Conservation (phyloP, 2,329 filamentous ascomycete species). For the Lachnellula willkommii region DNA sequence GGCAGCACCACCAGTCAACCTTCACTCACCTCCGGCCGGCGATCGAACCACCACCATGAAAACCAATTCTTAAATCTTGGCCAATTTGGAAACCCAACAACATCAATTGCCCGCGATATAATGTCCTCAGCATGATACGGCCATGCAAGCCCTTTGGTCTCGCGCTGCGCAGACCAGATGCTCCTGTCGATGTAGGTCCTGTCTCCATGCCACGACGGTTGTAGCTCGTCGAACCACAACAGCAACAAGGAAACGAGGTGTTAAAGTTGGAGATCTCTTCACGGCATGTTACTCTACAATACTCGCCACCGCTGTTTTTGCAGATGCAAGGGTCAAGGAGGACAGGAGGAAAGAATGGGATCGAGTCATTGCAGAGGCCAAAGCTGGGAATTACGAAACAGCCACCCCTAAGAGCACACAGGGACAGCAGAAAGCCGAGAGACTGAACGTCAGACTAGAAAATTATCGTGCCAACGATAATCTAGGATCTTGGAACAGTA, state of each 20-base stretch:
- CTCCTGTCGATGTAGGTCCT: slow-evolving; percentile 59
- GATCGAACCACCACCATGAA: neutral
- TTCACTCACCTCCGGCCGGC: no score
- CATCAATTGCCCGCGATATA: neutral
- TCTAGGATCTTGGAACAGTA: neutral
- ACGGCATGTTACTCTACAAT: slow-evolving; percentile 65
- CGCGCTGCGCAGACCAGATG: slow-evolving; percentile 57
- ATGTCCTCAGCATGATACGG: slow-evolving; percentile 26
- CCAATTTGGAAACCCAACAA: neutral
- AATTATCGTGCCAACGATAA: neutral
- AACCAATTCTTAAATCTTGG: neutral
- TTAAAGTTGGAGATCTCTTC: slow-evolving; percentile 49
- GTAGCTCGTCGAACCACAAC: slow-evolving; percentile 48
- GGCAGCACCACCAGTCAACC: neutral
- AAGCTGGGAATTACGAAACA: slow-evolving; percentile 21
- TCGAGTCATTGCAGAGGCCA: slow-evolving; percentile 49
- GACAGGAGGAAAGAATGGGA: slow-evolving; percentile 57
- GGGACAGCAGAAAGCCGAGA: neutral
- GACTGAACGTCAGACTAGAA: neutral
- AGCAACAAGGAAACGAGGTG: slow-evolving; percentile 44
- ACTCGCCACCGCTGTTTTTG: slow-evolving; percentile 58
- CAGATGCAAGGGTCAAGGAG: slow-evolving; percentile 57
- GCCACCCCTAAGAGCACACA: neutral
- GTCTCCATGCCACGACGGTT: slow-evolving; percentile 45
- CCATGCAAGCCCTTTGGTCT: slow-evolving; percentile 66